Evolutionary conservation across 495 filamentous ascomycete genomes (phyloP), one percentile per base, ranked within the genome.

Genomic region (Geopyxis carbonaria): DNA sequence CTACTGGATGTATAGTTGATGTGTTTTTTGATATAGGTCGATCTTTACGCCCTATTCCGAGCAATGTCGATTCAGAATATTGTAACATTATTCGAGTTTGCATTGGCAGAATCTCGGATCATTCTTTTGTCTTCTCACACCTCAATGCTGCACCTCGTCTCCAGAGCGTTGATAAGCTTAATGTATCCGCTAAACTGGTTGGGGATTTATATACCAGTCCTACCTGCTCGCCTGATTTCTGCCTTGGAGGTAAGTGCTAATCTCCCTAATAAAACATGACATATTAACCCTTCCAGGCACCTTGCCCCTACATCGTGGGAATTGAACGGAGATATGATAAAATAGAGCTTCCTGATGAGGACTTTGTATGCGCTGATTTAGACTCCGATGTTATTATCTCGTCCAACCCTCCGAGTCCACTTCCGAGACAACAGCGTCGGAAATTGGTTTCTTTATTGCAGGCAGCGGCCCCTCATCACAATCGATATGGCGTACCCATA

Each of bases 81-180:
- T 44, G 73, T 95, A 31, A 72, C 83, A 20, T 68, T 97, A 18
- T 79, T 95, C 54, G 89, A 97, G 64, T 93, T 85, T 57, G 83
- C 81, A 44, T 67, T 97, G 52, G 74, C 81, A 1, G 89, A 97
- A 59, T 86, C 86, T 13, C 78, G 89, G 20, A 95, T 95, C 57
- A 95, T 97, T 55, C 71, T 97, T 38, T 63, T 94, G 21, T 94
- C 89, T 9, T 93, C 87, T 2, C 83, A 97, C 55, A 91, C 87
- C 0, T 76, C 83, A 19, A 95, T 97, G 89, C 69, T 97, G 35
- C 82, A 94, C 52, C 73, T 95, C 14, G 85, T 83, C 2, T 86
- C 76, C 47, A 73, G 79, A 44, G 84, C 89, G 16, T 51, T 97
- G 42, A 70, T 73, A 5, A 82, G 76, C 57, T 64, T 97, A 18